Conservation (phyloP, 106 monocot species). For the Dendrobium catenatum region DNA sequence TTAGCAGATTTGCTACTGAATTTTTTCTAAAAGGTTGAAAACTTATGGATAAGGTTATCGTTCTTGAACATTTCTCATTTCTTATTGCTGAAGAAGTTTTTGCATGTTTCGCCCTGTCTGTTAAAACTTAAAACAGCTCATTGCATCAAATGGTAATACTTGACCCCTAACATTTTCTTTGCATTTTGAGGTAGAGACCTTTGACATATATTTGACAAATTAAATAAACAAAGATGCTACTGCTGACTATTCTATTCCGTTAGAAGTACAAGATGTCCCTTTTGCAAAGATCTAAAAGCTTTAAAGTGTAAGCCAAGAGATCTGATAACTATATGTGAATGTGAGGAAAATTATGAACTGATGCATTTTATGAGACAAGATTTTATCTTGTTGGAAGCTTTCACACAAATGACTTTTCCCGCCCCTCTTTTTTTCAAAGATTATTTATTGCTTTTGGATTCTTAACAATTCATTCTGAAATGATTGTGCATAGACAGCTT, state of each 20-base stretch:
- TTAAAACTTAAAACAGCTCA: slow-evolving; percentile 3
- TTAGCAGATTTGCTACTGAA: slow-evolving; percentile 34
- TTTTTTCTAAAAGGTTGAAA: too few species aligned
- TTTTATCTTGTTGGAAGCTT: too few species aligned
- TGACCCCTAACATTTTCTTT: slow-evolving; percentile 40
- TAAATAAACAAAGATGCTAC: slow-evolving; percentile 11
- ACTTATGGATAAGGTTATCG: too few species aligned
- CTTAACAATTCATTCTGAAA: slow-evolving; percentile 63
- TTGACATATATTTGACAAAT: slow-evolving; percentile 59
- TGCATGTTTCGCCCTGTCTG: not conserved
- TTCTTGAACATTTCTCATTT: too few species aligned
- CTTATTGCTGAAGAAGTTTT: too few species aligned
- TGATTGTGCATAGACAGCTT: slow-evolving; percentile 42
- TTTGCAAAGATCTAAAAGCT: too few species aligned
- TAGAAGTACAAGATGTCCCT: slow-evolving; percentile 18
- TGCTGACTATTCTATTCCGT: not conserved
- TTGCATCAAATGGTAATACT: slow-evolving; percentile 18
- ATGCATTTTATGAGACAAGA: too few species aligned
- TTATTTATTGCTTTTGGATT: slow-evolving; percentile 25
- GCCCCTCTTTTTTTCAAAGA: too few species aligned
- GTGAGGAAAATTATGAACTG: too few species aligned
- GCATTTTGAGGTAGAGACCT: slow-evolving; percentile 37
- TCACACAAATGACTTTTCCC: too few species aligned
- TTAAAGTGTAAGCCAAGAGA: too few species aligned
- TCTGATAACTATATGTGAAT: too few species aligned